Base-by-base conservation (phyloP, 129 eudicot species). In the Lonicera japonica region DNA sequence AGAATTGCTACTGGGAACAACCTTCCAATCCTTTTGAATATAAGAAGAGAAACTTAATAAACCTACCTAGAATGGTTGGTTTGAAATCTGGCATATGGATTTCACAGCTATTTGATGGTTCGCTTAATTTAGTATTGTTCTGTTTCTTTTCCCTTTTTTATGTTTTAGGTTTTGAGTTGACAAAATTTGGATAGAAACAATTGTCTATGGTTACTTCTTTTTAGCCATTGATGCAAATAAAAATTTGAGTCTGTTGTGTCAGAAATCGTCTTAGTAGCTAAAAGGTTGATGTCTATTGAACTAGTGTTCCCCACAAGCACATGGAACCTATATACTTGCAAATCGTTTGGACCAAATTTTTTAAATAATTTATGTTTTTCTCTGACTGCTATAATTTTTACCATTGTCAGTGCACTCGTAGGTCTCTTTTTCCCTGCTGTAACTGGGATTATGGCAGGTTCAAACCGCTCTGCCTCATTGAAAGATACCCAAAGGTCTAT, bases 381-480 rank as follows among this genome's bases (percentile, higher is more conserved):
- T n/a, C 64, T 77, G 53, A 76, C 65, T 64, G 61, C 16, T 68
- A 56, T 54, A 18, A 55, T 20, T 64, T 62, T 63, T 71, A 5
- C 45, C 43, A 24, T 78, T 81, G 25, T 70, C 88, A 94, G 96
- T 79, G 95, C 91, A 54, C 70, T 94, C 78, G 96, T 94, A 55
- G 99, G 99, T 73, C 92, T 94, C 64, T 94, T 94, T 75, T 94
- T 94, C 80, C 99, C 99, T 64, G 99, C 99, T 72, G 99, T 94
- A 40, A 94, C 99, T 5, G 99, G 99, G 75, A 94, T 94, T 63
- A 94, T 94, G 99, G 99, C 99, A 38, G 99, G 99, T 70, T 94
- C 99, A 36, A 94, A 94, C 58, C 99, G 99, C 38, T 94, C 99
- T 34, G 84, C 95, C 62, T 88, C 95, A 10, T 70, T 94, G 61